Percentiles rank a stretch among this genome's conserved stretches.
phyloP scores from a whole-genome alignment of 2,329 filamentous ascomycete species.

The Pestalotiopsis sp. region DNA sequence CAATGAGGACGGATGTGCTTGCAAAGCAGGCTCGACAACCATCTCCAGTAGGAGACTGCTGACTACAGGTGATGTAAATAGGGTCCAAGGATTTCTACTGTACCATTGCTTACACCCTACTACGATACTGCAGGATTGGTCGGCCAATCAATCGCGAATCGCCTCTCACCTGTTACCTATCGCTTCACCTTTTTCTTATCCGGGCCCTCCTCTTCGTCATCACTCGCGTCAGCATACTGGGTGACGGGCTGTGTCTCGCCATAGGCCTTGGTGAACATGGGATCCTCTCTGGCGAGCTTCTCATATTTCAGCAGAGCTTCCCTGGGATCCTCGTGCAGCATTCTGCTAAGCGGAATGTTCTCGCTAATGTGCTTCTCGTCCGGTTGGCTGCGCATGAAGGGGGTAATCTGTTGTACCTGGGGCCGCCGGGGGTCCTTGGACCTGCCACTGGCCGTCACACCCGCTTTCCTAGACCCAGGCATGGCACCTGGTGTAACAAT shows the following conservation, averaged over 20 bases:
- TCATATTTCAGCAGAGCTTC: conserved; percentile 95
- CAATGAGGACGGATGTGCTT: neutral
- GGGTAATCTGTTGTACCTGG: conserved; percentile 82
- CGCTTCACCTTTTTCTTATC: conserved; percentile 66
- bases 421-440: conserved; percentile 80
- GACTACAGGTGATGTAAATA: neutral
- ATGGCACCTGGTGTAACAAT: conserved; percentile 72
- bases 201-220: conserved; percentile 75
- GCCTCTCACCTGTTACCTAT: conserved; percentile 31
- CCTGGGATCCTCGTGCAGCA: conserved; percentile 95
- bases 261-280: conserved; percentile 93
- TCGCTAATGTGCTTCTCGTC: conserved; percentile 88
- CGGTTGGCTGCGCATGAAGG: conserved; percentile 87
- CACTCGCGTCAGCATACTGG: conserved; percentile 87
- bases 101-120: neutral
- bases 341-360: conserved; percentile 85
- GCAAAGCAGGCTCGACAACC: neutral
- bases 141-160: neutral
- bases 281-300: conserved; percentile 88
- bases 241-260: conserved; percentile 88
- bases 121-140: neutral
- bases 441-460: conserved; percentile 77
- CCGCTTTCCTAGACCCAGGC: conserved; percentile 59
- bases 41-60: neutral
- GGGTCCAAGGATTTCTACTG: neutral